Evolutionary conservation across 78 protist species (phyloP).

Genomic region (Emiliania huxleyi): DNA sequence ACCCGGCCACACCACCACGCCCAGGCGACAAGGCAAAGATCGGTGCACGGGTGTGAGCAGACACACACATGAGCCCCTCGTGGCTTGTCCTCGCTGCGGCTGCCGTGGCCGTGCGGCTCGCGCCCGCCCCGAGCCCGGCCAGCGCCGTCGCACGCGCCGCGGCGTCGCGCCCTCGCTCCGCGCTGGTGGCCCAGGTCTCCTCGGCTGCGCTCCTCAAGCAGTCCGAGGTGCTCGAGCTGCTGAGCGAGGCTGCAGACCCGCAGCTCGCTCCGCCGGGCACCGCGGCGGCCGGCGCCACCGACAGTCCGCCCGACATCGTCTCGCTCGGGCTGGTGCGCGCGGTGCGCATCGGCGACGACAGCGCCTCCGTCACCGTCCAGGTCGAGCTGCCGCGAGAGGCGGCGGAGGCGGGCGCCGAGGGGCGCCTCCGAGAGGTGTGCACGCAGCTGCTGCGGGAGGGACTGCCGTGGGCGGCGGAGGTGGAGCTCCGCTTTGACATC

Average conservation of each 20-base stretch:
- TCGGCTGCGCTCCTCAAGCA: background rate
- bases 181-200: background rate
- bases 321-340: background rate
- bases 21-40: no score
- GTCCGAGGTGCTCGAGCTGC: constrained; percentile 3
- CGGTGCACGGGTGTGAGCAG: no score
- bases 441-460: background rate
- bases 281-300: background rate
- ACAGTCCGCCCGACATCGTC: background rate
- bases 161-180: no score
- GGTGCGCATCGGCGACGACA: background rate
- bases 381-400: background rate
- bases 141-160: no score
- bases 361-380: background rate
- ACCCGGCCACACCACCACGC: no score
- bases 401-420: background rate
- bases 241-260: background rate
- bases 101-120: no score
- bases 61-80: no score
- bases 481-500: background rate
- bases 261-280: background rate
- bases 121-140: no score
- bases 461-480: background rate
- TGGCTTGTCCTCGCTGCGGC: no score
- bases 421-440: background rate